Conservation (phyloP, 1,284 basidiomycete genomes). For the Ceratobasidium sp. region DNA sequence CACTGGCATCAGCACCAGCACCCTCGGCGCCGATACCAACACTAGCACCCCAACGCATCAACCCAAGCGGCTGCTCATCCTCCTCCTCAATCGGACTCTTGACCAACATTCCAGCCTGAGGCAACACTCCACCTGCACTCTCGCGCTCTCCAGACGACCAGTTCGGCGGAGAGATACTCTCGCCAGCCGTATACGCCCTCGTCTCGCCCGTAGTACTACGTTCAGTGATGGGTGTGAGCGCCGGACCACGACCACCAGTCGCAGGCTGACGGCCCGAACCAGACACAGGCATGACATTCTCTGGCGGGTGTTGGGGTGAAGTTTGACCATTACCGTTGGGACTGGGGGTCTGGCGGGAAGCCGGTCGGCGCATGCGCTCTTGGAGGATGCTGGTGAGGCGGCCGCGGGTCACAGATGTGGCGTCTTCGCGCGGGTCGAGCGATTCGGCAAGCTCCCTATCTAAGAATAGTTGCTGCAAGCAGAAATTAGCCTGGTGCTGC, state of each 20-base stretch:
- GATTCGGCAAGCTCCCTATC: slow-evolving; percentile 86
- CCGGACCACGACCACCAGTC: slow-evolving; percentile 40
- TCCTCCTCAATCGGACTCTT: slow-evolving; percentile 45
- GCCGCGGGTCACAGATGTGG: slow-evolving; percentile 76
- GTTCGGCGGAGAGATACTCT: slow-evolving; percentile 49
- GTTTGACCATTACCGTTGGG: slow-evolving; percentile 12
- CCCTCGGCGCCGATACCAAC: too few species aligned
- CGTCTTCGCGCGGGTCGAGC: slow-evolving; percentile 84
- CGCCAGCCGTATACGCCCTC: slow-evolving; percentile 49
- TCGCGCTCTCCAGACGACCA: slow-evolving; percentile 45
- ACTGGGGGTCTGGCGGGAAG: slow-evolving; percentile 2
- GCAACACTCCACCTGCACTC: not conserved
- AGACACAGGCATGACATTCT: slow-evolving; percentile 53
- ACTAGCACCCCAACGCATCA: not conserved
- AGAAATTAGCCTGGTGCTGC: slow-evolving; percentile 24
- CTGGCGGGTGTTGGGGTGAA: slow-evolving; percentile 37
- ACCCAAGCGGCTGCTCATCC: slow-evolving; percentile 21
- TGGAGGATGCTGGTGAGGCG: slow-evolving; percentile 74
- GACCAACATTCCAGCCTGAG: slow-evolving; percentile 11
- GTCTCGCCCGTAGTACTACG: slow-evolving; percentile 57
- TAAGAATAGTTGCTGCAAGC: slow-evolving; percentile 83
- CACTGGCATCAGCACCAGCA: not conserved
- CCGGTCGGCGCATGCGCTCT: slow-evolving; percentile 71
- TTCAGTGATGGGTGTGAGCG: slow-evolving; percentile 68
- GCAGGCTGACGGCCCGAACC: slow-evolving; percentile 51